phyloP scores from a whole-genome alignment of 2,329 filamentous ascomycete species.

The Dactylella cylindrospora region DNA sequence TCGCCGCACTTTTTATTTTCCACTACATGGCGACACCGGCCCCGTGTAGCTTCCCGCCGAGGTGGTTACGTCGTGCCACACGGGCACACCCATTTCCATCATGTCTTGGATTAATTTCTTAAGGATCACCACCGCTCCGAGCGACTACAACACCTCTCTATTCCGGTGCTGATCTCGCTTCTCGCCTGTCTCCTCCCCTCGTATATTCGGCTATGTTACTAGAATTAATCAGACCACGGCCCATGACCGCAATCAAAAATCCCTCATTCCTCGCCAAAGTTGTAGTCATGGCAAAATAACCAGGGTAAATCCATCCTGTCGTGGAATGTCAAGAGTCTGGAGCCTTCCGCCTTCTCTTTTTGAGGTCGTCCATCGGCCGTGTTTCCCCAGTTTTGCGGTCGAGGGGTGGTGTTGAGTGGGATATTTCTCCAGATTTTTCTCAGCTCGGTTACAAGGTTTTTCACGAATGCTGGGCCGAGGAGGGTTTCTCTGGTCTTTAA shows the following conservation, averaged over 20 bases:
- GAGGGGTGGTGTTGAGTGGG: too few species aligned
- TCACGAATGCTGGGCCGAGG: not conserved
- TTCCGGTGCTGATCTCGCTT: conserved; percentile 1
- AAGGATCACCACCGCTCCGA: conserved; percentile 11
- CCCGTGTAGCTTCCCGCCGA: conserved; percentile 33
- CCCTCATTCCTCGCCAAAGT: conserved; percentile 35
- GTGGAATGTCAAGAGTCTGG: conserved; percentile 33
- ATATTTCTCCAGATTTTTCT: too few species aligned
- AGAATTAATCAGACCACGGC: conserved; percentile 17
- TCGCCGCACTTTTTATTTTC: too few species aligned
- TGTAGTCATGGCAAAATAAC: not conserved
- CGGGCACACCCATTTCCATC: conserved; percentile 23
- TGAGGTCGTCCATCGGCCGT: conserved; percentile 18
- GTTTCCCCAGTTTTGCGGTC: conserved; percentile 32
- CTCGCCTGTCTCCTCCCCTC: not conserved
- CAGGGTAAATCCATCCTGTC: conserved; percentile 5
- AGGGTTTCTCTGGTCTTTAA: too few species aligned
- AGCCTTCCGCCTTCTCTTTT: conserved; percentile 31
- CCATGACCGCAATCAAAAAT: conserved; percentile 34
- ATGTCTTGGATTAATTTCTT: conserved; percentile 20
- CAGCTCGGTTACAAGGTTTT: too few species aligned
- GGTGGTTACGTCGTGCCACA: conserved; percentile 24
- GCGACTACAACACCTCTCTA: too few species aligned
- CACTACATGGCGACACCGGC: conserved; percentile 2
- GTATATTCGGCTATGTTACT: conserved; percentile 4